Percentiles rank a stretch among this genome's conserved stretches.
Conservation (phyloP, 805 yeast genomes). For the Candida suzukii region DNA sequence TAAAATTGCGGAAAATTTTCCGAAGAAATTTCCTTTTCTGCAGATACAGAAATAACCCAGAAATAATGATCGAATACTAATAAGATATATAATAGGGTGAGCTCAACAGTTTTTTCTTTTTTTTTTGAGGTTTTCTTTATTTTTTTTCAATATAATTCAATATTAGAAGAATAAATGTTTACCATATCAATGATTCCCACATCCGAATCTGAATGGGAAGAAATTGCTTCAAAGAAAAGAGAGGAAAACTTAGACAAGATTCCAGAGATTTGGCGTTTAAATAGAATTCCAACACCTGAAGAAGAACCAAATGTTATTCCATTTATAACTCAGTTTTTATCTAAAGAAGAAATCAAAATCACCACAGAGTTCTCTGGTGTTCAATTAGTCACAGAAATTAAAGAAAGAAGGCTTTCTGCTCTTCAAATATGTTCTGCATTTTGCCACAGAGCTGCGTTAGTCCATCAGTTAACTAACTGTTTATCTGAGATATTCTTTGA, state of each 20-base stretch:
- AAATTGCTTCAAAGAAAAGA: slow-evolving; percentile 14
- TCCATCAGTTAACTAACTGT: slow-evolving; percentile 36
- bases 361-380: slow-evolving; percentile 12
- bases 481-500: slow-evolving; percentile 35
- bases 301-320: slow-evolving; percentile 18
- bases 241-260: slow-evolving; percentile 8
- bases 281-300: slow-evolving; percentile 23
- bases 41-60: no score
- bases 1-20: no score
- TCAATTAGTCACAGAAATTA: slow-evolving; percentile 19
- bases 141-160: no score
- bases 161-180: no score
- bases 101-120: no score
- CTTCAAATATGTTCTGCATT: slow-evolving; percentile 31
- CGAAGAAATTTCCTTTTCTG: no score
- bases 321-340: slow-evolving; percentile 14
- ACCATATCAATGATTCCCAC: no score
- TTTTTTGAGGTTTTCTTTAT: no score
- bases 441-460: slow-evolving; percentile 34
- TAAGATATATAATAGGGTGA: no score
- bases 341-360: slow-evolving; percentile 15
- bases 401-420: slow-evolving; percentile 25
- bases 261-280: no score
- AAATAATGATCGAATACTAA: no score
- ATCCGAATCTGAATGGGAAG: slow-evolving; percentile 15